A percentile compares a stretch with the other conserved stretches of the same genome.
Conservation (phyloP, 2,329 filamentous ascomycete genomes). For the Aspergillus awamori region DNA sequence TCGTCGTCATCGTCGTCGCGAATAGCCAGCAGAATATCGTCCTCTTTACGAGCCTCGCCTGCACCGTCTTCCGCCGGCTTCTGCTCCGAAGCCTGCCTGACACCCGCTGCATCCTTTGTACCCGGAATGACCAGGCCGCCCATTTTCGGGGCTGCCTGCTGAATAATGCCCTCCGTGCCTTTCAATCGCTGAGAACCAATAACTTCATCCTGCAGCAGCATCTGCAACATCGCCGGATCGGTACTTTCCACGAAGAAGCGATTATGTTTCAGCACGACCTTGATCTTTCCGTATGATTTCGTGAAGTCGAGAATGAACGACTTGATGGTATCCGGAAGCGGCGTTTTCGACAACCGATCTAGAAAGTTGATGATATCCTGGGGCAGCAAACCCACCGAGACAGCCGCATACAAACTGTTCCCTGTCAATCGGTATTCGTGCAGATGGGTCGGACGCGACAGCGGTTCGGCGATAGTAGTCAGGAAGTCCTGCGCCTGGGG, state of each 20-base stretch:
- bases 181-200: slow-evolving; percentile 81
- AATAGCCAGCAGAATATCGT: slow-evolving; percentile 70
- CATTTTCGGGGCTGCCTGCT: slow-evolving; percentile 81
- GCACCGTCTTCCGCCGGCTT: slow-evolving; percentile 42
- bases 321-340: slow-evolving; percentile 77
- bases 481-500: slow-evolving; percentile 89
- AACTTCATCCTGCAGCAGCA: slow-evolving; percentile 78
- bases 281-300: slow-evolving; percentile 91
- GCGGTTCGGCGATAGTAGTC: slow-evolving; percentile 91
- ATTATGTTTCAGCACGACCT: slow-evolving; percentile 91
- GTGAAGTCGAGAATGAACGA: slow-evolving; percentile 82
- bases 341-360: slow-evolving; percentile 85
- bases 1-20: slow-evolving; percentile 78
- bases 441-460: slow-evolving; percentile 84
- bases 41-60: slow-evolving; percentile 51
- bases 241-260: slow-evolving; percentile 92
- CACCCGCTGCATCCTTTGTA: slow-evolving; percentile 87
- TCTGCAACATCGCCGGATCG: slow-evolving; percentile 83
- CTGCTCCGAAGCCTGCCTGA: slow-evolving; percentile 67
- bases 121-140: slow-evolving; percentile 88
- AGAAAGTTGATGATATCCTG: slow-evolving; percentile 88
- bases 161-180: slow-evolving; percentile 71
- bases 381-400: slow-evolving; percentile 88
- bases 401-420: slow-evolving; percentile 92
- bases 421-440: slow-evolving; percentile 93